phyloP scores from a whole-genome alignment of 1,284 basidiomycete species.

The Boletus coffeatus region DNA sequence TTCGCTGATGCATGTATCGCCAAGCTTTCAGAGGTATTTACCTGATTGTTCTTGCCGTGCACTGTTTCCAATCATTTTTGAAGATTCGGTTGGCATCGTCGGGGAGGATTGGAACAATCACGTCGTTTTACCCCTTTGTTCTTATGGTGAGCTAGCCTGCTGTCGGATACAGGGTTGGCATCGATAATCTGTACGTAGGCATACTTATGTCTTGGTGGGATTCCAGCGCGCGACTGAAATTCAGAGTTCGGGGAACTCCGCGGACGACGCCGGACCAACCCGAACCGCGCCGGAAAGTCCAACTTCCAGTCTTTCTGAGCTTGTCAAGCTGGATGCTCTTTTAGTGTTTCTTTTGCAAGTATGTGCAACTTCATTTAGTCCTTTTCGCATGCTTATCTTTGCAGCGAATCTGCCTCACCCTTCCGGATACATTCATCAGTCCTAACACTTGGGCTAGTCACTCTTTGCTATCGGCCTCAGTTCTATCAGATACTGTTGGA shows the following conservation, averaged over 20 bases:
- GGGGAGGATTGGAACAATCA: no score
- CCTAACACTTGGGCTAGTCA: slow-evolving; percentile 62
- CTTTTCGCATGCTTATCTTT: slow-evolving; percentile 5
- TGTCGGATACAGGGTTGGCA: no score
- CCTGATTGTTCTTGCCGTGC: not conserved
- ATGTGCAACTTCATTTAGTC: slow-evolving; percentile 10
- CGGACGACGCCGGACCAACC: no score
- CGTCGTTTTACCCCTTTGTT: no score
- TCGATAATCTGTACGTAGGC: no score
- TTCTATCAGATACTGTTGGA: slow-evolving; percentile 38
- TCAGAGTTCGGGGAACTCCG: no score
- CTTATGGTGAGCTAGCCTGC: no score
- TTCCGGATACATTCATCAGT: slow-evolving; percentile 71
- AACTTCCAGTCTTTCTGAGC: no score
- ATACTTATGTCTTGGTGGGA: no score
- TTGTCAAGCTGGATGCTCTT: slow-evolving; percentile 51
- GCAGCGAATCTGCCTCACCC: slow-evolving; percentile 57
- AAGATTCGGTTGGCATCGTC: slow-evolving; percentile 52
- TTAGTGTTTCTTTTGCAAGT: slow-evolving; percentile 59
- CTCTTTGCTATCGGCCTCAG: slow-evolving; percentile 39
- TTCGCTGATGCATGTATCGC: slow-evolving; percentile 62
- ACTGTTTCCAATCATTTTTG: not conserved
- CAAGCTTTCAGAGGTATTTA: slow-evolving; percentile 64
- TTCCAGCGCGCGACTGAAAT: no score
- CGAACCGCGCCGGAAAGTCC: no score